Conservation (phyloP, 176 grass and related monocot genomes). For the Poa annua region DNA sequence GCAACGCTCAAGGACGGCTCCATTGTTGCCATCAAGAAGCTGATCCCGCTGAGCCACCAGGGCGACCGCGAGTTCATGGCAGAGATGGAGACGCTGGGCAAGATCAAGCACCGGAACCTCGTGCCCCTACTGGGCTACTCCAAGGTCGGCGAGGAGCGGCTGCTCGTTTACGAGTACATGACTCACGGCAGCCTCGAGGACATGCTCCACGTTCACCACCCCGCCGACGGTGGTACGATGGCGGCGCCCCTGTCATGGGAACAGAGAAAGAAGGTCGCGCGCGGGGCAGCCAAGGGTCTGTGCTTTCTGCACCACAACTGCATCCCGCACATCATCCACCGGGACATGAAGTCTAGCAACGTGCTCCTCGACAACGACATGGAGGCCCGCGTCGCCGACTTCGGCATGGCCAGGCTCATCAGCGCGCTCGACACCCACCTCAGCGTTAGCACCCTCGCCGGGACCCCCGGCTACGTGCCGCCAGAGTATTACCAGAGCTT, state of each 20-base stretch:
- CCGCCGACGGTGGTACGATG: neutral
- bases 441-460: constrained; percentile 95
- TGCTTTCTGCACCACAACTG: constrained; percentile 99
- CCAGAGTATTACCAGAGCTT: constrained; percentile 99
- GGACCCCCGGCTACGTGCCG: constrained; percentile 89
- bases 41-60: constrained; percentile 92
- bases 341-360: constrained; percentile 99
- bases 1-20: constrained; percentile 89
- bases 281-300: constrained; percentile 72
- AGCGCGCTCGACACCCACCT: constrained; percentile 90
- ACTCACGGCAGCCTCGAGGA: constrained; percentile 85
- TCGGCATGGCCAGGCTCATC: constrained; percentile 92
- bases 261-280: constrained; percentile 64
- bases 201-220: constrained; percentile 53
- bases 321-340: constrained; percentile 99
- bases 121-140: constrained; percentile 88
- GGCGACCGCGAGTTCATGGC: constrained; percentile 96
- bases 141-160: constrained; percentile 94
- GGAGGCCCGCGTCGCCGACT: constrained; percentile 85
- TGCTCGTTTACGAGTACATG: constrained; percentile 98
- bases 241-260: constrained; percentile 41
- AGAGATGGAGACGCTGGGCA: constrained; percentile 97
- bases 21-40: constrained; percentile 89
- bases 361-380: constrained; percentile 77
- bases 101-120: constrained; percentile 92